phyloP scores from a whole-genome alignment of 1,139 yeast species.

The Lodderomyces theae region DNA sequence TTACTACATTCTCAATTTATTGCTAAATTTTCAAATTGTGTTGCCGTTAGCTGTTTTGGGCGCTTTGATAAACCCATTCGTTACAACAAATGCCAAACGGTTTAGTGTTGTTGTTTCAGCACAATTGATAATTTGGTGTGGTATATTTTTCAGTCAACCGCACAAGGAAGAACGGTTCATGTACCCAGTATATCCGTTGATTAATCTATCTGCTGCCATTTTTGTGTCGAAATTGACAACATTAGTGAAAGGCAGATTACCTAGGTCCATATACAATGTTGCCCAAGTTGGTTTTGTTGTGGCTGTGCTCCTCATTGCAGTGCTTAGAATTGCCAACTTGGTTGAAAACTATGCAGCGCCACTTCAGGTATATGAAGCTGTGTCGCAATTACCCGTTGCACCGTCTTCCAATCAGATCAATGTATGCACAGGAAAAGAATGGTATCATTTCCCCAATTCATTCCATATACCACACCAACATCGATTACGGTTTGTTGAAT shows the following conservation, averaged over 20 bases:
- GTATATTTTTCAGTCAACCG: slow-evolving; percentile 69
- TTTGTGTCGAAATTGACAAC: slow-evolving; percentile 31
- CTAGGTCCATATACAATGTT: not conserved
- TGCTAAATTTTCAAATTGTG: slow-evolving; percentile 68
- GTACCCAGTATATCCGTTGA: slow-evolving; percentile 77
- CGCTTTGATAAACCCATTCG: slow-evolving; percentile 17
- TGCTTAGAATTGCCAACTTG: slow-evolving; percentile 38
- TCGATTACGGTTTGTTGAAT: slow-evolving; percentile 63
- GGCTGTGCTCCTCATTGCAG: slow-evolving; percentile 23
- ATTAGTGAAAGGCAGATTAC: slow-evolving; percentile 1
- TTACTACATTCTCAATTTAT: slow-evolving; percentile 67
- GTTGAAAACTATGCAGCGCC: slow-evolving; percentile 64
- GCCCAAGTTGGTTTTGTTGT: slow-evolving; percentile 13
- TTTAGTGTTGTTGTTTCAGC: slow-evolving; percentile 15
- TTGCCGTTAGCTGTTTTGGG: slow-evolving; percentile 48
- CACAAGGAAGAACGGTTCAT: slow-evolving; percentile 93
- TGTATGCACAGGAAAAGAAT: slow-evolving; percentile 88
- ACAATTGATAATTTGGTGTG: slow-evolving; percentile 61
- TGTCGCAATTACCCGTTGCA: slow-evolving; percentile 11
- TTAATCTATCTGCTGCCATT: slow-evolving; percentile 63
- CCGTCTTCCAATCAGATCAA: slow-evolving; percentile 22
- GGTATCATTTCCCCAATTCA: slow-evolving; percentile 92
- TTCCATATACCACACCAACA: slow-evolving; percentile 65
- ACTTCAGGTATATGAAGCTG: slow-evolving; percentile 22
- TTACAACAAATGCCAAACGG: slow-evolving; percentile 12